A percentile compares a stretch with the other conserved stretches of the same genome.
phyloP scores from a whole-genome alignment of 805 yeast species.

The Millerozyma miso region DNA sequence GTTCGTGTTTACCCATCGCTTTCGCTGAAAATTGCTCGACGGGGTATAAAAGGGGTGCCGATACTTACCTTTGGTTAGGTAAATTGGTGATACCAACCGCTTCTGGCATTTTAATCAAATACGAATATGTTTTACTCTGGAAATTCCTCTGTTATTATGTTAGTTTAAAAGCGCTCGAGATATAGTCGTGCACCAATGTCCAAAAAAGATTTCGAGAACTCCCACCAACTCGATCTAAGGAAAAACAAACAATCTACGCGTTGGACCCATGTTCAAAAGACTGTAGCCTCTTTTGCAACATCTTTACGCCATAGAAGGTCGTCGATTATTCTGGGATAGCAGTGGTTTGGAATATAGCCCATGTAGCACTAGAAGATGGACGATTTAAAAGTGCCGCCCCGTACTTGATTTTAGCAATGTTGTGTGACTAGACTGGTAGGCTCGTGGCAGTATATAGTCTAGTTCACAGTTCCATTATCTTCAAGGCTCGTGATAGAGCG shows the following conservation, averaged over 20 bases:
- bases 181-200: not conserved
- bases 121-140: slow-evolving; percentile 6
- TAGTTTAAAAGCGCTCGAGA: not conserved
- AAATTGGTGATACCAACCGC: slow-evolving; percentile 68
- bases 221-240: not conserved
- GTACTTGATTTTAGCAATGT: too few species aligned
- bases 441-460: too few species aligned
- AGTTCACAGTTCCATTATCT: too few species aligned
- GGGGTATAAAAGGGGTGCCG: too few species aligned
- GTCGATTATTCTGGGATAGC: too few species aligned
- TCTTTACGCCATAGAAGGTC: too few species aligned
- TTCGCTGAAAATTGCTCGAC: not conserved
- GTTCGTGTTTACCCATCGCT: not conserved
- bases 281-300: too few species aligned
- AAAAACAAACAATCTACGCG: not conserved
- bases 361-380: too few species aligned
- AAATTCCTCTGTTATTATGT: slow-evolving; percentile 8
- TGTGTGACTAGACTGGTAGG: too few species aligned
- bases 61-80: slow-evolving; percentile 65
- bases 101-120: slow-evolving; percentile 37
- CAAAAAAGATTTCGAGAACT: not conserved
- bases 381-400: too few species aligned
- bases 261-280: not conserved
- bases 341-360: too few species aligned
- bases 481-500: too few species aligned